Conservation (phyloP, 1,284 basidiomycete species). For the Phellinidium pouzarii region DNA sequence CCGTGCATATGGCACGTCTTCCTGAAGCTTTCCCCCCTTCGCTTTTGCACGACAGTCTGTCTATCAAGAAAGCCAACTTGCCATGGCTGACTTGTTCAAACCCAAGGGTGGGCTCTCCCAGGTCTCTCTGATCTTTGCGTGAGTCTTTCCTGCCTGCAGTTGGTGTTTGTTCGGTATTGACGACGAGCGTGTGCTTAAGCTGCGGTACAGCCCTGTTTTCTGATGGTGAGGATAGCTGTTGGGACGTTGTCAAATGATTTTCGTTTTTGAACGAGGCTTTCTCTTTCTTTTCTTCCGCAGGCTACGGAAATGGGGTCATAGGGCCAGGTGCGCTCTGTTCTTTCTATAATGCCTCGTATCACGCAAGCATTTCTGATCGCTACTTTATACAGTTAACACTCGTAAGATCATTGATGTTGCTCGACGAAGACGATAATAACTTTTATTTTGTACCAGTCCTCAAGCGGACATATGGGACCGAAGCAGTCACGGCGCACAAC, state of each 20-base stretch:
- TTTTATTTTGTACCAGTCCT: slow-evolving; percentile 41
- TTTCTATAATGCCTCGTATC: background rate
- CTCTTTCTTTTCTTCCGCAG: slow-evolving; percentile 35
- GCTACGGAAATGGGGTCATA: slow-evolving; percentile 80
- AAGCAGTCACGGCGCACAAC: slow-evolving; percentile 39
- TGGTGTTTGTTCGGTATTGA: background rate
- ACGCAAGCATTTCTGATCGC: background rate
- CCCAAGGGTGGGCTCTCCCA: slow-evolving; percentile 31
- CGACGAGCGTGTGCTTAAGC: slow-evolving; percentile 29
- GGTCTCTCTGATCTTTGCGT: slow-evolving; percentile 78
- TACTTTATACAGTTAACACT: slow-evolving; percentile 46
- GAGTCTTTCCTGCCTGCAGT: slow-evolving; percentile 31
- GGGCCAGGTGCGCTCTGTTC: slow-evolving; percentile 50
- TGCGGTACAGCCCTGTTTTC: slow-evolving; percentile 84
- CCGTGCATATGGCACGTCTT: background rate
- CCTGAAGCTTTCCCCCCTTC: background rate
- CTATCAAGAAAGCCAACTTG: background rate
- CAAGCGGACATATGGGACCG: slow-evolving; percentile 55
- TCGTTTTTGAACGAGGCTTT: background rate
- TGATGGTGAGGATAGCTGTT: slow-evolving; percentile 51
- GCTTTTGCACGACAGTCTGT: background rate
- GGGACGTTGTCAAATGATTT: background rate
- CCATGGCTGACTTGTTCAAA: slow-evolving; percentile 10
- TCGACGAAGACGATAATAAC: background rate
- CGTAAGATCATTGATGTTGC: slow-evolving; percentile 34